These are phyloP conservation scores for Aspergillus sp. DNA, from an alignment of 2,329 filamentous ascomycete genomes.

Conservation along the genomic window DNA sequence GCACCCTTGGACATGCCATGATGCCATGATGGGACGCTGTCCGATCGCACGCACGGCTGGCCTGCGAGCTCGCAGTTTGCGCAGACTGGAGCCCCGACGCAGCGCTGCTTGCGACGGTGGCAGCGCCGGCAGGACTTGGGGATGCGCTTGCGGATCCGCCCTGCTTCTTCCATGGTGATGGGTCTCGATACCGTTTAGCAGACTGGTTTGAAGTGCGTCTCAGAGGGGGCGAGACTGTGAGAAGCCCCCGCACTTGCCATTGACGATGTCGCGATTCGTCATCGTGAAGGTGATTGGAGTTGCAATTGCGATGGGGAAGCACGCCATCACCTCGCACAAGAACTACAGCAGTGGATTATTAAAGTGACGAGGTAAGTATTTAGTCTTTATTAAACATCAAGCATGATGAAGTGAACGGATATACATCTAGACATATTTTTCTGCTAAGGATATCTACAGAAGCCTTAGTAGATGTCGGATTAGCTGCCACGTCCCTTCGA, in stretches of 20 bases:
- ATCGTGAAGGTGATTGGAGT: slow-evolving; percentile 1
- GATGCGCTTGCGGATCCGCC: slow-evolving; percentile 21
- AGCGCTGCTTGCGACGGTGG: slow-evolving; percentile 26
- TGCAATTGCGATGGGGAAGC: slow-evolving; percentile 6
- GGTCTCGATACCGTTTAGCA: neutral
- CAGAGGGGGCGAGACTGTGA: neutral
- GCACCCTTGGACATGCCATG: slow-evolving; percentile 27
- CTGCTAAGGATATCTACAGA: too few species aligned
- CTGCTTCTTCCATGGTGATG: neutral
- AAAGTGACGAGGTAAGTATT: too few species aligned
- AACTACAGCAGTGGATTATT: too few species aligned
- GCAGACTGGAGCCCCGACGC: slow-evolving; percentile 22
- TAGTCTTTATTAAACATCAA: too few species aligned
- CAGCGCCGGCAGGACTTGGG: slow-evolving; percentile 25
- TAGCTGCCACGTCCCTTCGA: too few species aligned
- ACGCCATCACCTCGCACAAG: neutral
- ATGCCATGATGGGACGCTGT: slow-evolving; percentile 23
- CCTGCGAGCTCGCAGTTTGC: slow-evolving; percentile 22
- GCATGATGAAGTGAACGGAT: too few species aligned
- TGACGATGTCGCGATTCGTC: slow-evolving; percentile 3
- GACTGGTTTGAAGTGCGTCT: neutral
- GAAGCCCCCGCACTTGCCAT: slow-evolving; percentile 4
- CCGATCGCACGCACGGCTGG: slow-evolving; percentile 19
- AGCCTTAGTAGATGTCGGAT: too few species aligned
- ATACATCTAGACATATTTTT: too few species aligned